Base-by-base conservation (phyloP, 176 grass and related monocot species). In the Triticum turgidum region DNA sequence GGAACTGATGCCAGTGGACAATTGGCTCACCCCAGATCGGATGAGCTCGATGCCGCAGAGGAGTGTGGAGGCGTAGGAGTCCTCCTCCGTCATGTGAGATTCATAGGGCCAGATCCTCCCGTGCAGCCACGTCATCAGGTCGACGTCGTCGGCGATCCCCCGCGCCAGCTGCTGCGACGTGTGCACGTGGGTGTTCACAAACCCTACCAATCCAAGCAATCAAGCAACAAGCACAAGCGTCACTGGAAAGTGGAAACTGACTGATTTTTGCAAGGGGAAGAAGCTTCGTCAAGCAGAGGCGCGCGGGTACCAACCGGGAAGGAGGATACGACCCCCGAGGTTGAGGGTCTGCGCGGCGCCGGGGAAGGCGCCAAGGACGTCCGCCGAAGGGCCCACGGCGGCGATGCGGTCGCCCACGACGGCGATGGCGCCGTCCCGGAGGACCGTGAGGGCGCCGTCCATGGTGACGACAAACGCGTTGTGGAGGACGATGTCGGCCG, bases 171-270 rank as follows among this genome's bases (percentile, higher is more conserved):
- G 95, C 84, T 98, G 95, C 51, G 95, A 98, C 34, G 95, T 98
- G 89, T 98, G 93, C 77, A 98, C 93, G 66, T 98, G 95, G 6
- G 95, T 98, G 91, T 98, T 98, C 25, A 98, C 86, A 30, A 98
- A 85, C 49, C 95, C 95, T 97, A 72, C 8, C 59, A 84, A 65
- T 1, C 76, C 76, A 81, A 77, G 0, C 11, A 88, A 67, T 13
- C 61, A 58, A 72, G 14, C 18, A 66, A n/a, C 30, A 35, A 32
- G 44, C 51, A 61, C 7, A 34, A 56, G 54, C 65, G 64, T 33
- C 12, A 33, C 61, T 24, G n/a, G 38, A 71, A 71, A 33, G 51
- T 24, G n/a, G 38, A 71, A 71, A 70, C 61, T 30, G 30, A 20
- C 2, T 8, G 13, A 38, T 47, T 17, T 44, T 51, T 18, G 66